Base-by-base conservation (phyloP, 2,329 filamentous ascomycete species). In the Penicillium sclerotiorum region DNA sequence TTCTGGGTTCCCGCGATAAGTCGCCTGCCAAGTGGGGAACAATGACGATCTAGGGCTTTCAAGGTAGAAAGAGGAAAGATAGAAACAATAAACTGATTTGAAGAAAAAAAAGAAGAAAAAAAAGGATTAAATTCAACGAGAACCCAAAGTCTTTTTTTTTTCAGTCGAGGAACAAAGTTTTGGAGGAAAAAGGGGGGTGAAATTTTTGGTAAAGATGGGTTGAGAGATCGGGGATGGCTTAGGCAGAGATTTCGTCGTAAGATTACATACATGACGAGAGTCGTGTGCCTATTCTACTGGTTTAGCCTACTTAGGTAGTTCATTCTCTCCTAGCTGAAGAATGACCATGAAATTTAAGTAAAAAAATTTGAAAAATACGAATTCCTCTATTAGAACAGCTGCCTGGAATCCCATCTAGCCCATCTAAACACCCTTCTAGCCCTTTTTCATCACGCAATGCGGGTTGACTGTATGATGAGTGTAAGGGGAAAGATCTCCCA, bases 1-100 rank as follows among this genome's bases (percentile, higher is more conserved):
- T 40, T 48, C 52, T 51, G 57, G 57, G 50, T 53, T n/a, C 51
- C 55, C 52, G 56, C 51, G 60, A 60, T 60, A 56, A 58, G 58
- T 55, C 44, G 52, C 52, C 52, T 49, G 54, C 52, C 50, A 44
- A 52, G 50, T 57, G 56, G 57, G 57, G 52, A 57, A 58, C 47
- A 51, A 51, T 56, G 53, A 47, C 49, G 55, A 49, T 49, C 43
- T 57, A 52, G 50, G 54, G 56, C 49, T 53, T 45, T 23, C 8
- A 33, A 48, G 27, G 22, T 25, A 23, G 30, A 42, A 28, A 40
- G 11, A 36, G 22, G 12, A 44, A 32, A 17, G 7, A 17, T 9
- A 17, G 15, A 18, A 20, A 9, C 15, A 28, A 27, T 7, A 28
- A 28, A 9, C 25, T 28, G n/a, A n/a, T n/a, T n/a, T n/a, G n/a